phyloP scores from a whole-genome alignment of 345 rosid genomes.

The Orychophragmus violaceus region DNA sequence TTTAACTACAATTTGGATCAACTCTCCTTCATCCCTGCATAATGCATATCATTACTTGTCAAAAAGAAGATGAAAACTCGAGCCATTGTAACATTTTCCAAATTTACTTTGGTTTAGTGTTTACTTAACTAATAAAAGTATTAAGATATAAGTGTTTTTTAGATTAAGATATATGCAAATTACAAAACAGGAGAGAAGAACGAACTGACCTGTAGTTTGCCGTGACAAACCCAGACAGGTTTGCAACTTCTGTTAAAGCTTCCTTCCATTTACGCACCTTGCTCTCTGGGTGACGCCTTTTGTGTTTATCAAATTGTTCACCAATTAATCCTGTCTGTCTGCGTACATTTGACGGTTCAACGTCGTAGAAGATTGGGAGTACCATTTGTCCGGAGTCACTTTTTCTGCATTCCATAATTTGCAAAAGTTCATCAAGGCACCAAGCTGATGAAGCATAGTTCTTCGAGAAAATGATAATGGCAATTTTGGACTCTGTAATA shows the following conservation, averaged over 20 bases:
- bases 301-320: neutral
- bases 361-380: conserved; percentile 3
- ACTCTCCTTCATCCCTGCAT: no score
- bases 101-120: no score
- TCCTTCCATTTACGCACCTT: neutral
- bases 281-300: neutral
- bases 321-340: conserved; percentile 1
- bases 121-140: no score
- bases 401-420: neutral
- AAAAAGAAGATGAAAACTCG: no score
- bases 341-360: neutral
- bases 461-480: neutral
- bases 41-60: no score
- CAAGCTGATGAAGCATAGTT: conserved; percentile 1
- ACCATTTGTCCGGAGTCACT: neutral
- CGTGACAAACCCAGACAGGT: neutral
- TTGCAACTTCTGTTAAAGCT: conserved; percentile 12
- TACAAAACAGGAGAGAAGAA: no score
- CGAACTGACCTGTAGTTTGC: neutral
- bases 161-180: no score
- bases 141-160: no score
- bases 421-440: conserved; percentile 14
- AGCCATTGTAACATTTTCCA: no score
- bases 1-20: no score
- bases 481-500: neutral